Conservation (phyloP, 768 basidiomycete genomes). For the Neoboletus brunneissimus region DNA sequence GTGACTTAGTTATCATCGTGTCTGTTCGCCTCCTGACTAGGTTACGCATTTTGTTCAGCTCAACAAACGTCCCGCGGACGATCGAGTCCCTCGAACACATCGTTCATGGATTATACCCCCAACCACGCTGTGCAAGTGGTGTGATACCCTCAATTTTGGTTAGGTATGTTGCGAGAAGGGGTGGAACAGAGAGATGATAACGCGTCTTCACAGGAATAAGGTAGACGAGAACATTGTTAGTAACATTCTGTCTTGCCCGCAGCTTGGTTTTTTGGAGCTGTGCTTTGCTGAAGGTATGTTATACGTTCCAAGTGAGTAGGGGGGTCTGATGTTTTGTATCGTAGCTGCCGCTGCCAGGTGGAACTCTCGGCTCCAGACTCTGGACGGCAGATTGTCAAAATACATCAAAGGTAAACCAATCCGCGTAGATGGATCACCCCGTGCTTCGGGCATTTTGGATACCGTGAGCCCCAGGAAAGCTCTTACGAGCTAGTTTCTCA, state of each 20-base stretch:
- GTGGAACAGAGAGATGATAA: not conserved
- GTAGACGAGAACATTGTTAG: slow-evolving; percentile 71
- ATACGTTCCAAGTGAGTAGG: not conserved
- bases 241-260: slow-evolving; percentile 66
- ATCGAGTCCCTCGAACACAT: slow-evolving; percentile 73
- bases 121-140: slow-evolving; percentile 42
- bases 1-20: slow-evolving; percentile 23
- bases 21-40: not conserved
- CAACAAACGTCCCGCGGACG: slow-evolving; percentile 76
- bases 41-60: slow-evolving; percentile 36
- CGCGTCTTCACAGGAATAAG: slow-evolving; percentile 46
- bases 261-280: slow-evolving; percentile 57
- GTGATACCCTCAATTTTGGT: slow-evolving; percentile 51
- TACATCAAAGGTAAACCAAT: slow-evolving; percentile 67
- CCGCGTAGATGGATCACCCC: slow-evolving; percentile 70
- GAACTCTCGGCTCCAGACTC: slow-evolving; percentile 56
- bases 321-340: not conserved
- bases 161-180: slow-evolving; percentile 40
- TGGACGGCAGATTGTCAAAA: slow-evolving; percentile 67
- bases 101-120: slow-evolving; percentile 70
- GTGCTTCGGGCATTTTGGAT: slow-evolving; percentile 73
- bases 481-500: not conserved
- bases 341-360: slow-evolving; percentile 62
- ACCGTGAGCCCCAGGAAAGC: slow-evolving; percentile 41
- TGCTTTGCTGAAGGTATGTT: slow-evolving; percentile 62